Percentiles rank a stretch among this genome's conserved stretches.
Conservation (phyloP, 2,329 filamentous ascomycete genomes). For the Raffaelea ambrosiae region DNA sequence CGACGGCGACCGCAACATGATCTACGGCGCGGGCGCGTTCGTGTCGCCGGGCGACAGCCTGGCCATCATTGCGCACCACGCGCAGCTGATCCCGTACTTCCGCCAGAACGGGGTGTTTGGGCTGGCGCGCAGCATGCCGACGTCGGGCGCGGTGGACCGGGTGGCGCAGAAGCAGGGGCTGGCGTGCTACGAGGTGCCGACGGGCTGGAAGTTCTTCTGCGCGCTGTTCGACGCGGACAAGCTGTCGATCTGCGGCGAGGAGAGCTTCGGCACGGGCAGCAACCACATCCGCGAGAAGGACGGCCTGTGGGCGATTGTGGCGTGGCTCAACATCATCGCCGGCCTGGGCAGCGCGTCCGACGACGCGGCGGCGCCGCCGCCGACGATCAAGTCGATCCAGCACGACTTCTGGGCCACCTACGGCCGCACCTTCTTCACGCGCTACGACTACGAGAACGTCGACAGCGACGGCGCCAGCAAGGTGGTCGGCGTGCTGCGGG, state of each 20-base stretch:
- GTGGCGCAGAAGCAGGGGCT: constrained; percentile 93
- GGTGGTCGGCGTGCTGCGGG: constrained; percentile 72
- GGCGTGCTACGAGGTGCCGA: constrained; percentile 91
- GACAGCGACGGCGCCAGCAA: constrained; percentile 87
- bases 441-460: constrained; percentile 96
- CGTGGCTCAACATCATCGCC: constrained; percentile 98
- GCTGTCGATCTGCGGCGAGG: constrained; percentile 96
- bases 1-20: constrained; percentile 99
- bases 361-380: constrained; percentile 55
- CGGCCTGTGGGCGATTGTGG: constrained; percentile 92
- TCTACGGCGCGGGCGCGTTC: constrained; percentile 93
- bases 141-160: constrained; percentile 87
- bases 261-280: constrained; percentile 94
- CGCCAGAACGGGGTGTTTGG: constrained; percentile 94
- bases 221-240: constrained; percentile 90
- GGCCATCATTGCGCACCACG: constrained; percentile 96
- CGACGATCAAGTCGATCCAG: constrained; percentile 93
- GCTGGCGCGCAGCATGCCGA: constrained; percentile 95
- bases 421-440: constrained; percentile 97
- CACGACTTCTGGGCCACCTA: constrained; percentile 95
- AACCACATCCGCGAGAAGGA: constrained; percentile 99
- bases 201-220: constrained; percentile 99
- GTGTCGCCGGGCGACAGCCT: constrained; percentile 96
- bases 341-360: constrained; percentile 72
- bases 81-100: constrained; percentile 96